A percentile compares a stretch with the other conserved stretches of the same genome.
Evolutionary conservation across 352 stramenopile species (phyloP).

Genomic region (Globisporangium viniferum): DNA sequence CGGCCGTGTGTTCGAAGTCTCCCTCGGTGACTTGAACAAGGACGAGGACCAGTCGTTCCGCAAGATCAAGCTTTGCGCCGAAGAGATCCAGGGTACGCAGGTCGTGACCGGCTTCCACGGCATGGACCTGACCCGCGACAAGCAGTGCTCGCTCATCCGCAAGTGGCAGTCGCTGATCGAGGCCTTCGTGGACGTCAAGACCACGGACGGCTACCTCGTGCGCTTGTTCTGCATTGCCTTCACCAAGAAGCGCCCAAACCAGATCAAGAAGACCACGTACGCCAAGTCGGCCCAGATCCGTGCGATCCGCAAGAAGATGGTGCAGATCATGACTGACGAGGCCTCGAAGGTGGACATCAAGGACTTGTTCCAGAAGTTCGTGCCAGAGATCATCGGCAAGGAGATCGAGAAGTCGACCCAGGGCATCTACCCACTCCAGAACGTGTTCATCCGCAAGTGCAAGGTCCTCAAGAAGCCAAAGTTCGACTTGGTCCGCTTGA

Average conservation of each 20-base stretch:
- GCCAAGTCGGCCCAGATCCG: constrained; percentile 96
- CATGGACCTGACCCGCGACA: constrained; percentile 97
- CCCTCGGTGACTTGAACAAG: constrained; percentile 98
- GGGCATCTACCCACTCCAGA: constrained; percentile 99
- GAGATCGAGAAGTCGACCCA: constrained; percentile 98
- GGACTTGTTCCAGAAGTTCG: constrained; percentile 99
- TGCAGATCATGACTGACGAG: constrained; percentile 97
- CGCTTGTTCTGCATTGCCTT: constrained; percentile 99
- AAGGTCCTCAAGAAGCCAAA: constrained; percentile 99
- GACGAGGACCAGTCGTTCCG: constrained; percentile 97
- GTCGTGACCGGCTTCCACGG: constrained; percentile 89
- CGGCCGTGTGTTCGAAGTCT: constrained; percentile 98
- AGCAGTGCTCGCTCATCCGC: constrained; percentile 99
- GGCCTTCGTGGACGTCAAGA: constrained; percentile 98
- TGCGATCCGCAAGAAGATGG: constrained; percentile 99
- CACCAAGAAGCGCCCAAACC: constrained; percentile 98
- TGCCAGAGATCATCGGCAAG: constrained; percentile 97
- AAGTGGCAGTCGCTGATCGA: constrained; percentile 99
- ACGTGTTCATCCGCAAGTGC: constrained; percentile 99
- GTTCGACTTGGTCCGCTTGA: constrained; percentile 99
- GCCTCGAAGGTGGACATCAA: constrained; percentile 98
- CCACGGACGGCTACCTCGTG: constrained; percentile 99
- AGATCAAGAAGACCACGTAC: constrained; percentile 99
- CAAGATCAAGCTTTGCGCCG: constrained; percentile 98
- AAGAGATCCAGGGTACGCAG: constrained; percentile 95